A percentile compares a stretch with the other conserved stretches of the same genome.
These are phyloP conservation scores for Malus asiatica DNA, from an alignment of 306 rosid species.

Conservation along the genomic window DNA sequence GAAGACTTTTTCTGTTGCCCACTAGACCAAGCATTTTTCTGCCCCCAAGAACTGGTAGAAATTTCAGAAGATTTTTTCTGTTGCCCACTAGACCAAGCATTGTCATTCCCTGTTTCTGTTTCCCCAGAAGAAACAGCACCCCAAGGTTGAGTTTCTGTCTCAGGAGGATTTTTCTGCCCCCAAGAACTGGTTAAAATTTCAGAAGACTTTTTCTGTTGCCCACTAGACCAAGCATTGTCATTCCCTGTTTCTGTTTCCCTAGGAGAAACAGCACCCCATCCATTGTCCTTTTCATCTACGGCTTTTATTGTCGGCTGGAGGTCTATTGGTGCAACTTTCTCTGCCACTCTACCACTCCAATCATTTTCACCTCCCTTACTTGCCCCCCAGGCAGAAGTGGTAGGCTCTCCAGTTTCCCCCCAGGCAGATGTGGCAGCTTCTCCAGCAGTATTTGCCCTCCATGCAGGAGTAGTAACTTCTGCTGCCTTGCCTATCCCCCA, in stretches of 20 bases:
- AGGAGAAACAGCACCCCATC: not conserved
- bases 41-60: not conserved
- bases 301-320: constrained; percentile 1
- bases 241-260: too few species aligned
- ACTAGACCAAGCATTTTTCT: not conserved
- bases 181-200: too few species aligned
- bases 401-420: not conserved
- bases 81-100: not conserved
- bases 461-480: not conserved
- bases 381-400: constrained; percentile 1
- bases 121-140: too few species aligned
- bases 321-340: constrained; percentile 16
- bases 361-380: not conserved
- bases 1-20: too few species aligned
- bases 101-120: too few species aligned
- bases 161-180: too few species aligned
- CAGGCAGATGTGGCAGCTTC: not conserved
- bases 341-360: constrained; percentile 1
- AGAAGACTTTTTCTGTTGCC: too few species aligned
- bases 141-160: too few species aligned
- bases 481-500: not conserved
- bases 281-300: not conserved
- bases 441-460: not conserved
- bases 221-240: too few species aligned
- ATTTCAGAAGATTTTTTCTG: not conserved